Evolutionary conservation across 345 rosid genomes (phyloP), one percentile per base, ranked within the genome.

Genomic region (Eucalyptus virginea): DNA sequence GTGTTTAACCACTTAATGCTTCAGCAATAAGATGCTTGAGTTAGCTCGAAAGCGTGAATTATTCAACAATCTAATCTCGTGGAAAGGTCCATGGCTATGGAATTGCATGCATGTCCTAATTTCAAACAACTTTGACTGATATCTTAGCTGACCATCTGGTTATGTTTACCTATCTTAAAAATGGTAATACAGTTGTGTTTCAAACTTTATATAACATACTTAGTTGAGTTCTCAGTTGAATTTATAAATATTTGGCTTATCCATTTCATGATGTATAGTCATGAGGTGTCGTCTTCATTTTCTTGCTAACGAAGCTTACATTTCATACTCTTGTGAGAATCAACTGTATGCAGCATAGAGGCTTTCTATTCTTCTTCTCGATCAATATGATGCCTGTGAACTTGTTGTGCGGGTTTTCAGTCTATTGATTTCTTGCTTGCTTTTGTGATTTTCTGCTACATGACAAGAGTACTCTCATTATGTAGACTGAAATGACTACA

Each of bases 401-500:
- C 30, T 40, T 23, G 83, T 77, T 77, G 47, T 40, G 23, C 40
- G 13, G 28, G 47, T 16, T 77, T 37, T 77, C 45, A 77, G 30
- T 77, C 85, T 40, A 40, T 77, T 77, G 47, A 37, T 77, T 77
- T 40, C 85, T 77, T 77, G 47, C 88, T 30, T 86, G 45, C 88
- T 86, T 86, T 34, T 86, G 88, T 52, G 30, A 32, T 14, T 86
- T 32, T 86, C 88, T 23, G 65, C 45, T 42, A 86, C 18, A 86
- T 77, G 85, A 77, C 85, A 21, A 37, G 47, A 21, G 85, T 40
- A 47, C 13, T 40, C 47, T 37, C 85, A 77, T 77, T 77, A 11
- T 47, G 88, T 81, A 98, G 99, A 98, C 99, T 87, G 99, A 98
- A 94, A 96, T 98, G 99, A 98, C 99, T 88, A 98, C 99, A 87